These are phyloP conservation scores for Rhizoclosmatium globosum DNA, from an alignment of 192 early-diverging fungal genomes.

Conservation along the genomic window DNA sequence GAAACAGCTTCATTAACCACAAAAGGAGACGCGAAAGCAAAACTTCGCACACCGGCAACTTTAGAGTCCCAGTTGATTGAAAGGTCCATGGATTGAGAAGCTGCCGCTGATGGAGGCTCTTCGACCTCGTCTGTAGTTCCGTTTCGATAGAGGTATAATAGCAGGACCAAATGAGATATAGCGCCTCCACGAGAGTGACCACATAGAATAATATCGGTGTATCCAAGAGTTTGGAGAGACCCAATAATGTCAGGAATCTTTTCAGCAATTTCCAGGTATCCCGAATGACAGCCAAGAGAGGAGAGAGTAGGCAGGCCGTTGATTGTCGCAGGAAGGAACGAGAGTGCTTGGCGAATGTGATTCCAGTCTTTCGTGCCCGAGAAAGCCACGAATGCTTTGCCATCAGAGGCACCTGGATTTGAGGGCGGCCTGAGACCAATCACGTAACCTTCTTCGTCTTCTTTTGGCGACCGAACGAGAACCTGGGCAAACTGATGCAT, in stretches of 20 bases:
- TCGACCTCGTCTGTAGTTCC: slow-evolving; percentile 33
- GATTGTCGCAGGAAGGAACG: slow-evolving; percentile 38
- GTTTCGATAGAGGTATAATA: slow-evolving; percentile 40
- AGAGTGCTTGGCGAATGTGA: slow-evolving; percentile 40
- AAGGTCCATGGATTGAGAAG: slow-evolving; percentile 11
- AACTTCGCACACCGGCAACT: slow-evolving; percentile 21
- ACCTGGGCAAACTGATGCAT: slow-evolving; percentile 36
- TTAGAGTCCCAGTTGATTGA: not conserved
- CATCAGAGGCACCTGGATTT: slow-evolving; percentile 13
- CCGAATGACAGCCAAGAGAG: slow-evolving; percentile 39
- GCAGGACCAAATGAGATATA: slow-evolving; percentile 37
- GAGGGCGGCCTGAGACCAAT: slow-evolving; percentile 34
- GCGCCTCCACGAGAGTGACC: slow-evolving; percentile 42
- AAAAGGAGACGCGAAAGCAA: slow-evolving; percentile 42
- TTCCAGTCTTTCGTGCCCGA: slow-evolving; percentile 43
- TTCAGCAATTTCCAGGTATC: slow-evolving; percentile 42
- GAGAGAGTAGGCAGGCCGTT: slow-evolving; percentile 41
- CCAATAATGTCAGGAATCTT: slow-evolving; percentile 42
- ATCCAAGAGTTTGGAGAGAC: slow-evolving; percentile 26
- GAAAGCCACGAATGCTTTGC: slow-evolving; percentile 38
- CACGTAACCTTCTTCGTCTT: slow-evolving; percentile 41
- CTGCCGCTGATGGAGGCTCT: not conserved
- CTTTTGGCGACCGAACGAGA: slow-evolving; percentile 16
- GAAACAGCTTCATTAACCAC: slow-evolving; percentile 43
- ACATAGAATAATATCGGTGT: slow-evolving; percentile 38